Percentiles rank a stretch among this genome's conserved stretches.
Evolutionary conservation across 371 early-diverging fungal genomes (phyloP).

Genomic region (Haplosporangium sp.): DNA sequence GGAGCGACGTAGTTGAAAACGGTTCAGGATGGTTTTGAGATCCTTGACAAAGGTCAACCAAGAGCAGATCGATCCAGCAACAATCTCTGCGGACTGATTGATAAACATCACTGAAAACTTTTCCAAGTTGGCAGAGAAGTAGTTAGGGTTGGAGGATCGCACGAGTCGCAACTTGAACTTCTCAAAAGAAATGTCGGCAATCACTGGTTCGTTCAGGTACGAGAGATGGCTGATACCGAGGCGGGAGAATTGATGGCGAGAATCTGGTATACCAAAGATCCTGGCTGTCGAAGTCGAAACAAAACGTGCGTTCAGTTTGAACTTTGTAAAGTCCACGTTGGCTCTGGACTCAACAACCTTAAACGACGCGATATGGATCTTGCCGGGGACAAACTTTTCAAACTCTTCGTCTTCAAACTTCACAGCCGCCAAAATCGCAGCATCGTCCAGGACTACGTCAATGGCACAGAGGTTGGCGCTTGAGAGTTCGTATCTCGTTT

Average conservation of each 20-base stretch:
- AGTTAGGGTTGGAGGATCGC: constrained; percentile 64
- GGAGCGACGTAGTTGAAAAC: constrained; percentile 64
- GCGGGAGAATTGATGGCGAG: constrained; percentile 58
- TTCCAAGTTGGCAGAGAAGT: constrained; percentile 61
- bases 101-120: constrained; percentile 67
- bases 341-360: constrained; percentile 70
- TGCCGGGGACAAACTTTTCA: constrained; percentile 64
- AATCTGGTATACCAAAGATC: constrained; percentile 74
- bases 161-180: constrained; percentile 66
- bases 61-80: constrained; percentile 77
- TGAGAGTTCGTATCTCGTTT: constrained; percentile 72
- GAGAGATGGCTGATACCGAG: constrained; percentile 50
- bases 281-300: constrained; percentile 57
- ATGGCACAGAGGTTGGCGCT: constrained; percentile 75
- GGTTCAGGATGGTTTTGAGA: constrained; percentile 64
- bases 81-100: constrained; percentile 79
- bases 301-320: constrained; percentile 66
- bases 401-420: constrained; percentile 71
- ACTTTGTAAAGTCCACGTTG: constrained; percentile 61
- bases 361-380: constrained; percentile 58
- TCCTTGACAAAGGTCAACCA: constrained; percentile 81
- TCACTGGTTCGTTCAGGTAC: constrained; percentile 68
- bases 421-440: constrained; percentile 65
- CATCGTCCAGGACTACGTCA: constrained; percentile 70
- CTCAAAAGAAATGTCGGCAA: constrained; percentile 68